Evolutionary conservation across 1,284 basidiomycete species (phyloP).

Genomic region (Anthracocystis walkeri): DNA sequence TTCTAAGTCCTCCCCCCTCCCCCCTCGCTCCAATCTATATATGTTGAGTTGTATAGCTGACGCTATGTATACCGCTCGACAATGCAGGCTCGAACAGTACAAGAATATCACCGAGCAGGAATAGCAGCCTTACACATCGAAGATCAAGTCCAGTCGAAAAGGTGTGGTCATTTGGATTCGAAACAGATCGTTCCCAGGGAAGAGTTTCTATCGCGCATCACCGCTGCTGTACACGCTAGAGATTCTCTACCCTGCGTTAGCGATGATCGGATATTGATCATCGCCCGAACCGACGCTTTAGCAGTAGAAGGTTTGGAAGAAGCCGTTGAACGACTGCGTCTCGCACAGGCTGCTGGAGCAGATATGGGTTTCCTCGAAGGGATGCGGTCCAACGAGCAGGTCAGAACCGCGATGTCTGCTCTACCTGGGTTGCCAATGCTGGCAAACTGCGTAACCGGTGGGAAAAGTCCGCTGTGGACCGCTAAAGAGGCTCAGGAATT

Average conservation of each 20-base stretch:
- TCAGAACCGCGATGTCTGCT: constrained; percentile 76
- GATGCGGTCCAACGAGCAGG: constrained; percentile 74
- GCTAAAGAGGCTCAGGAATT: constrained; percentile 17
- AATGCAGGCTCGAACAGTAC: constrained; percentile 75
- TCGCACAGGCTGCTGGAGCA: constrained; percentile 80
- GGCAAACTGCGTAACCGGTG: constrained; percentile 49
- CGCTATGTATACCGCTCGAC: background rate
- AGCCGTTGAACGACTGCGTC: constrained; percentile 77
- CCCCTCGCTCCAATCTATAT: background rate
- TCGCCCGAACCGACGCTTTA: constrained; percentile 84
- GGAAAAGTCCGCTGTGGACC: constrained; percentile 44
- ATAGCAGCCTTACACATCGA: constrained; percentile 84
- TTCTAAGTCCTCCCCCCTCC: constrained; percentile 70
- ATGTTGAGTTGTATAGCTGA: no score
- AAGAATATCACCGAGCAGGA: constrained; percentile 78
- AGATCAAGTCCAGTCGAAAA: constrained; percentile 83
- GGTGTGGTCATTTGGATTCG: constrained; percentile 83
- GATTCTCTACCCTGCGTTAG: constrained; percentile 74
- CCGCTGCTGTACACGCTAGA: constrained; percentile 74
- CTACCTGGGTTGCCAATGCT: constrained; percentile 69
- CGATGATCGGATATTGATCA: constrained; percentile 80
- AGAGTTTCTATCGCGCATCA: constrained; percentile 80
- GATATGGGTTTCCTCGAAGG: constrained; percentile 88
- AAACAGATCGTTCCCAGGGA: constrained; percentile 83
- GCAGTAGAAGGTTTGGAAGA: constrained; percentile 85